Conservation (phyloP, 2,329 filamentous ascomycete genomes). For the Exophiala bonariae region DNA sequence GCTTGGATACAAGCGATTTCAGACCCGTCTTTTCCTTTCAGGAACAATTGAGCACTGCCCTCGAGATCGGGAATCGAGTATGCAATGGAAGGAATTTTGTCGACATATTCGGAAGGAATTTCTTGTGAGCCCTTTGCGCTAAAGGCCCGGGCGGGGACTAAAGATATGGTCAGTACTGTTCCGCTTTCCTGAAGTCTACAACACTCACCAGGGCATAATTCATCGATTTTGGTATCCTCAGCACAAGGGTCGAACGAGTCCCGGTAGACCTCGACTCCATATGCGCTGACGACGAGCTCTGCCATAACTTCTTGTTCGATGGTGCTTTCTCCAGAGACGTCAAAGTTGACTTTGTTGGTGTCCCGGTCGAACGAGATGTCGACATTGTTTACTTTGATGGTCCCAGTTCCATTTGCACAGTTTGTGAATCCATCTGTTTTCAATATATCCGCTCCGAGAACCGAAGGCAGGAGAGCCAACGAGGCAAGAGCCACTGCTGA, state of each 20-base stretch:
- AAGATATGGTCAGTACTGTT: constrained; percentile 26
- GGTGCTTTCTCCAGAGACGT: constrained; percentile 75
- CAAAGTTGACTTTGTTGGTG: constrained; percentile 72
- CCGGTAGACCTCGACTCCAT: constrained; percentile 77
- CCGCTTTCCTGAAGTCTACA: not conserved
- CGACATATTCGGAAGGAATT: constrained; percentile 70
- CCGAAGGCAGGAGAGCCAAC: constrained; percentile 33
- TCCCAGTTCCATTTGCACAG: constrained; percentile 57
- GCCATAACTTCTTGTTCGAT: constrained; percentile 79
- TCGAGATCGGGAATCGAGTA: constrained; percentile 90
- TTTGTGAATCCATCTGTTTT: constrained; percentile 77
- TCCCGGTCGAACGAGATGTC: constrained; percentile 77
- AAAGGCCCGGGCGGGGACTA: constrained; percentile 74
- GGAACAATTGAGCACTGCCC: constrained; percentile 75
- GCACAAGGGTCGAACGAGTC: constrained; percentile 84
- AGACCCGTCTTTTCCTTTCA: constrained; percentile 62
- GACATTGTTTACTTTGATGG: constrained; percentile 70
- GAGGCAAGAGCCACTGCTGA: constrained; percentile 17
- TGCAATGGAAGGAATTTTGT: constrained; percentile 80
- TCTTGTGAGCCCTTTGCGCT: constrained; percentile 68
- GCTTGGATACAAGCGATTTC: constrained; percentile 82
- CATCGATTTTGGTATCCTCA: constrained; percentile 61
- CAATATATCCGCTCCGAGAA: constrained; percentile 69
- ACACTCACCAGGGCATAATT: constrained; percentile 76
- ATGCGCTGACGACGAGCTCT: constrained; percentile 73